Base-by-base conservation (phyloP, 495 filamentous ascomycete genomes). In the Geopyxis carbonaria region DNA sequence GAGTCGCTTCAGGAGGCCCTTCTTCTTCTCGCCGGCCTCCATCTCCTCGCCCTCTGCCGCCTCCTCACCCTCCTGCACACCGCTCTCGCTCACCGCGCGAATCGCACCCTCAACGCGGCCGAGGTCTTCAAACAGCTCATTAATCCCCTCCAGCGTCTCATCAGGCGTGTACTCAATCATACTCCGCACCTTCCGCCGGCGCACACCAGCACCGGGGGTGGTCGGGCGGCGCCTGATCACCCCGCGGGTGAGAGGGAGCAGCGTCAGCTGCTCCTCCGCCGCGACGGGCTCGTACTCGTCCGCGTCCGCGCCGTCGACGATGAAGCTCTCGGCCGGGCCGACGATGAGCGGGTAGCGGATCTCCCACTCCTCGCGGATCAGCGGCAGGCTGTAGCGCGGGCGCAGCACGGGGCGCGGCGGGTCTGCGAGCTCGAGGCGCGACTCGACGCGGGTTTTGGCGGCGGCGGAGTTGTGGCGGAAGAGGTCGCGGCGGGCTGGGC, bases 281-380 rank as follows among this genome's bases (percentile, higher is more conserved):
- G 18, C 7, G 24, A 39, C 36, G 27, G 11, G 27, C 9, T 39
- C 24, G 24, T 39, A 39, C n/a, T 39, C 36, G 5, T 39, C 36
- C 10, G 19, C 15, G 15, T 38, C 24, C 5, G 18, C 36, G 24
- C 30, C 22, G 11, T 21, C 31, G 11, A 16, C 31, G 31, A 33
- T 13, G 31, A 10, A 10, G 11, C 14, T 33, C 16, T 24, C 9
- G 16, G 13, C 20, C 15, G 22, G 11, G 2, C 23, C 14, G 6
- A 39, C 7, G 13, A 39, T 19, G 6, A 15, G 22, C 22, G 36
- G 23, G 3, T 10, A n/a, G 14, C 20, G 36, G 36, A 39, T 14
- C 9, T 15, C 11, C 36, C 36, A 39, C 18, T 39, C 23, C 36
- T 39, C 36, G 4, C 36, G 22, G 13, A 39, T 39, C 7, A 39